These are phyloP conservation scores for Salix caprea DNA, from an alignment of 345 rosid species.

Conservation along the genomic window DNA sequence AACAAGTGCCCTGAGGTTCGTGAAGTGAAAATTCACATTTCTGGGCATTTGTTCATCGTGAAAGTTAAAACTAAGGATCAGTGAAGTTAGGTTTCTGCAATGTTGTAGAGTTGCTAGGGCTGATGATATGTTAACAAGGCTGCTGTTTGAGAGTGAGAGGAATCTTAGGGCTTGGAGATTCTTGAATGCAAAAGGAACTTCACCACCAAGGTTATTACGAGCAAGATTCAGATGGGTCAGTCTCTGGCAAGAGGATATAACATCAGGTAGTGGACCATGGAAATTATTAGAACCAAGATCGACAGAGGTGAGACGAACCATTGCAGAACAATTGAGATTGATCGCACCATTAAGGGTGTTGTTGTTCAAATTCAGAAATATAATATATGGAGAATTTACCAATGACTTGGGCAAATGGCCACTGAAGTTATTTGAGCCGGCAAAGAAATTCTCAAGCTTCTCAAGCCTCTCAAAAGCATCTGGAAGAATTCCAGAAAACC, in stretches of 20 bases:
- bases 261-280: conserved; percentile 15
- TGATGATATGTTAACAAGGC: conserved; percentile 18
- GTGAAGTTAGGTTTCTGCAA: conserved; percentile 20
- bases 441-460: conserved; percentile 25
- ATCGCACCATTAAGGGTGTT: conserved; percentile 22
- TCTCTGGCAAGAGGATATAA: conserved; percentile 17
- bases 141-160: conserved; percentile 15
- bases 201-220: conserved; percentile 7
- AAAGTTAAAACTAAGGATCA: conserved; percentile 5
- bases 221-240: conserved; percentile 13
- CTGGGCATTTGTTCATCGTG: conserved; percentile 13
- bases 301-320: conserved; percentile 15
- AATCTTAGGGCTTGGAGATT: conserved; percentile 18
- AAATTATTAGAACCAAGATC: conserved; percentile 23
- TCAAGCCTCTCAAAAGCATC: conserved; percentile 25
- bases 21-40: conserved; percentile 9
- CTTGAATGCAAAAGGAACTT: conserved; percentile 21
- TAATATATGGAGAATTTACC: conserved; percentile 29
- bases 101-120: conserved; percentile 21
- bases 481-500: conserved; percentile 28
- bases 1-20: background rate
- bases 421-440: conserved; percentile 13
- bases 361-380: conserved; percentile 13
- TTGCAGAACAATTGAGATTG: conserved; percentile 33
- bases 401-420: conserved; percentile 32